Percentiles rank a stretch among this genome's conserved stretches.
phyloP scores from a whole-genome alignment of 169 alveolate genomes.

The Plasmodium coatneyi region DNA sequence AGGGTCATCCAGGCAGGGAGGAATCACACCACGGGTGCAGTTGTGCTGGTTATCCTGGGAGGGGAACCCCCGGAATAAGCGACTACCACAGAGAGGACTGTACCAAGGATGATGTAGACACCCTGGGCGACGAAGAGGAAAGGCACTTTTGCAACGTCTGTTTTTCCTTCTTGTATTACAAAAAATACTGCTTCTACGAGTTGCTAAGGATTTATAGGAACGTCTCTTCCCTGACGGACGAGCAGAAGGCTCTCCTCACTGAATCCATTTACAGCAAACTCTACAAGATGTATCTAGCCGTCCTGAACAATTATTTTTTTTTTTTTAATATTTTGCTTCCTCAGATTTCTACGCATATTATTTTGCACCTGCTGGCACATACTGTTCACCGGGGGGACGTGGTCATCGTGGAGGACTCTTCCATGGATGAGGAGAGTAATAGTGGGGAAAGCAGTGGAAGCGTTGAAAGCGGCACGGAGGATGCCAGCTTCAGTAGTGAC shows the following conservation, averaged over 20 bases:
- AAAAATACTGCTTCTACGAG: slow-evolving; percentile 64
- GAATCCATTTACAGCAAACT: slow-evolving; percentile 49
- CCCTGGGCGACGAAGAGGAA: slow-evolving; percentile 41
- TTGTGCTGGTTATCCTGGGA: neutral
- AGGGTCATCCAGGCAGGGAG: neutral
- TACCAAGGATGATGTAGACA: neutral
- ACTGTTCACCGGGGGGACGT: slow-evolving; percentile 18
- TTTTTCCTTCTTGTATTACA: slow-evolving; percentile 69
- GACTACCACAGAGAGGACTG: neutral
- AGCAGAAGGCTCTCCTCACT: slow-evolving; percentile 23
- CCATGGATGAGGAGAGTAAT: neutral
- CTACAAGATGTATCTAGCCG: slow-evolving; percentile 52
- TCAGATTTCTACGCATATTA: slow-evolving; percentile 50
- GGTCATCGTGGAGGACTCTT: neutral
- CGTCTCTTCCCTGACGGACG: slow-evolving; percentile 9
- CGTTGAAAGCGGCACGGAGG: neutral
- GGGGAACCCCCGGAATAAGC: neutral
- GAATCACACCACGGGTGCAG: neutral
- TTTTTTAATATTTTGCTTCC: slow-evolving; percentile 56
- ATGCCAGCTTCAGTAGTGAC: neutral
- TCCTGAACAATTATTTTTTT: slow-evolving; percentile 46
- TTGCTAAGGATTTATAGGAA: slow-evolving; percentile 53
- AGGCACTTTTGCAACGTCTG: slow-evolving; percentile 69
- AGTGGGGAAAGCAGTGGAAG: neutral
- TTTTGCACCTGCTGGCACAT: slow-evolving; percentile 19